Percentiles rank a stretch among this genome's conserved stretches.
phyloP scores from a whole-genome alignment of 352 stramenopile species.

The Globisporangium polare region DNA sequence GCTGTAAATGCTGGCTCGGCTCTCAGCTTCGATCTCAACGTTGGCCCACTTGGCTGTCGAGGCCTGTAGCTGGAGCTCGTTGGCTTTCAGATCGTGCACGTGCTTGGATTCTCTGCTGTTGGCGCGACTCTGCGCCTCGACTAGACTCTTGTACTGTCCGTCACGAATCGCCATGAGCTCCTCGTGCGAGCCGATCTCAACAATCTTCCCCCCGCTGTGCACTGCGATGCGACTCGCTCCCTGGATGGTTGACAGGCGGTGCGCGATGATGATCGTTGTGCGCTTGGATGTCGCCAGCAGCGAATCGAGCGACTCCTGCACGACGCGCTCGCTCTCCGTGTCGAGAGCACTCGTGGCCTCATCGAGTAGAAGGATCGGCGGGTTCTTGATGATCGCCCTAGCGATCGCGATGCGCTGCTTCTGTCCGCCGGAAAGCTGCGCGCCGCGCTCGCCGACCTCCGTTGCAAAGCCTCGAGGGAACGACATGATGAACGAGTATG shows the following conservation, averaged over 20 bases:
- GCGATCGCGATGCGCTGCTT: constrained; percentile 91
- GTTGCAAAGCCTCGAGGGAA: constrained; percentile 92
- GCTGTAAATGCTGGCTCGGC: constrained; percentile 33
- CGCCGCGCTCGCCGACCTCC: constrained; percentile 81
- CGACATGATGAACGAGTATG: constrained; percentile 88
- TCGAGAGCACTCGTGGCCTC: constrained; percentile 16
- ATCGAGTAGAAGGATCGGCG: constrained; percentile 77
- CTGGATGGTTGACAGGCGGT: constrained; percentile 94
- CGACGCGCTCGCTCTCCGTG: too few species aligned
- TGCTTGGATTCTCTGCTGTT: not conserved
- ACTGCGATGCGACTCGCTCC: constrained; percentile 94
- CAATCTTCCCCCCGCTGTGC: constrained; percentile 85
- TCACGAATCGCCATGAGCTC: constrained; percentile 74
- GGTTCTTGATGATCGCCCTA: constrained; percentile 78
- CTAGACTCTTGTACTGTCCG: constrained; percentile 41
- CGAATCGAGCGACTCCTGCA: constrained; percentile 67
- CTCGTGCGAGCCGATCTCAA: constrained; percentile 91
- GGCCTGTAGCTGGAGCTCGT: not conserved
- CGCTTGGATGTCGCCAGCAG: constrained; percentile 21
- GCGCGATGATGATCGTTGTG: constrained; percentile 59
- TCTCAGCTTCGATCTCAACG: constrained; percentile 2
- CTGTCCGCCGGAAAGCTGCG: constrained; percentile 86
- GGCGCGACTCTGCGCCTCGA: constrained; percentile 15
- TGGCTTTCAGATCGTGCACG: not conserved
- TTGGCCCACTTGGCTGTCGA: not conserved